Base-by-base conservation (phyloP, 148 eudicot species). In the Amaranthus cruentus region DNA sequence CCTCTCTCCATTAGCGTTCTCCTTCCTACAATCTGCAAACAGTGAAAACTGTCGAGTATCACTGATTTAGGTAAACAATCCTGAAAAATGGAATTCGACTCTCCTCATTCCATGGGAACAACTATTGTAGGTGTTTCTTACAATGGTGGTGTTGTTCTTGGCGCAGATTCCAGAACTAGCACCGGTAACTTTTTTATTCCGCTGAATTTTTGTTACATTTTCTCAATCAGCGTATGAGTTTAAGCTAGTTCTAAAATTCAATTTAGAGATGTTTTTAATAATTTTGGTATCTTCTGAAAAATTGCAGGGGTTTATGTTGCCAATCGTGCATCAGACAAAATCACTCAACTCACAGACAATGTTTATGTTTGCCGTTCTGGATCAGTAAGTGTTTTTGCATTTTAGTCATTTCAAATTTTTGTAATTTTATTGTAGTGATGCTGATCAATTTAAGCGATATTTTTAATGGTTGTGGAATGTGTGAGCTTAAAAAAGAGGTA, bases 321-420 rank as follows among this genome's bases (percentile, higher is more conserved):
- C 2, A 96, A 96, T 83, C 88, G 99, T 79, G 99, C 99, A 11
- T 96, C 99, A n/a, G 99, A 96, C 76, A 96, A 96, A 82, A 92
- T 96, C 78, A 92, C 96, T 0, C 86, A 96, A 83, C 86, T 96
- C 51, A 92, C 99, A 47, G 99, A 96, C 71, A 96, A 90, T 83
- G 96, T 96, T 62, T 96, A 90, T 59, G 76, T 92, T 44, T 96
- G 99, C 68, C 99, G 99, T 67, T 95, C 99, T 60, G 99, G 99
- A 80, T 95, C 99, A 91, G 99, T 96, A 90, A n/a, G 38, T 28
- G 38, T 28, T 28, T 28, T 68, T 8, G 6, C 43, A 63, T 76
- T 47, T 62, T 47, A 15, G 38, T 28, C 38, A 15, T 50, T 62
- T 65, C 15, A 6, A 6, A 18, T 9, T 53, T 28, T 55, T 66